Base-by-base conservation (phyloP, 441 rosid genomes). In the Breynia disticha region DNA sequence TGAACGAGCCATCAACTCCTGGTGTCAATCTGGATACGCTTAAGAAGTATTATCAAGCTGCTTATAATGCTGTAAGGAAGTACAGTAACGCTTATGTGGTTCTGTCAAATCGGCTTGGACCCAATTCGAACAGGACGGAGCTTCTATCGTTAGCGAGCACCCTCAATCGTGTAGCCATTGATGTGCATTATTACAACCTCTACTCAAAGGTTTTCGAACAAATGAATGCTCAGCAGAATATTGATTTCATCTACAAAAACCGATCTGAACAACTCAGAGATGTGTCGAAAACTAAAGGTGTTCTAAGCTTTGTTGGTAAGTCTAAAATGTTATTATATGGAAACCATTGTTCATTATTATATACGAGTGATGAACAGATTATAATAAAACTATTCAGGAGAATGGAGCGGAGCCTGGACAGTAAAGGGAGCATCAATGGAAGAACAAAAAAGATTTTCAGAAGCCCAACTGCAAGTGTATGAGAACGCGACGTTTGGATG, bases 181-280 rank as follows among this genome's bases (percentile, higher is more conserved):
- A 77, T 39, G 76, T 77, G 55, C 79, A 73, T 57, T 73, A 69
- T 50, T 77, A 77, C 67, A 77, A 59, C 44, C 65, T 71, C 6
- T 77, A 42, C 16, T 13, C 46, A 0, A 55, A 47, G 5, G 11
- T 8, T 18, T 74, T 58, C n/a, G 37, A 41, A 0, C 38, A 9
- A 17, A 63, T 67, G 70, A 73, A 41, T 8, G 61, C 35, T 3
- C 59, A 73, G 24, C 60, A 62, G 55, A 71, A 69, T 60, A 64
- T 71, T 1, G 70, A 74, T 18, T 69, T 12, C 55, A 51, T 77
- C 57, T 4, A 66, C 11, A 54, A 52, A 5, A 17, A 63, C 15
- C 55, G 78, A 45, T 12, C 60, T 21, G 19, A 47, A 16, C 41
- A 21, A 15, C 58, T 73, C 7, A 37, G 14, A 20, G 17, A 16